Conservation (phyloP, 2,329 filamentous ascomycete genomes). For the Botrytis cinerea region DNA sequence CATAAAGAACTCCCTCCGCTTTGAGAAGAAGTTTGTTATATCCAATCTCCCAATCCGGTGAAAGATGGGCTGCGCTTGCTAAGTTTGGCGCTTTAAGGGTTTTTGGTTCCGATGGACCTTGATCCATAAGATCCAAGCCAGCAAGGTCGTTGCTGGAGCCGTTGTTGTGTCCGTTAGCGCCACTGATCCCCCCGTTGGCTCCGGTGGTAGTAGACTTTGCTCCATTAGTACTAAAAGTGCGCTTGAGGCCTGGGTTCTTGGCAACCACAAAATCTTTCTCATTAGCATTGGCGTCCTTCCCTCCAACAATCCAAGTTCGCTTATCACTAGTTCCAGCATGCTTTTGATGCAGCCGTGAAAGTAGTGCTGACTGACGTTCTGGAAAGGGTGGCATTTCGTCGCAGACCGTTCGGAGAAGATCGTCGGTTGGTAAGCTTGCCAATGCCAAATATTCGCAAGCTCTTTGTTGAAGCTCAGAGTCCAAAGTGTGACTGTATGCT, state of each 20-base stretch:
- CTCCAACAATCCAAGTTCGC: constrained; percentile 96
- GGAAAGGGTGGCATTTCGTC: constrained; percentile 99
- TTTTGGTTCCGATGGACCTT: constrained; percentile 58
- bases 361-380: constrained; percentile 84
- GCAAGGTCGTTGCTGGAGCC: constrained; percentile 62
- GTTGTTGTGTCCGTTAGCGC: constrained; percentile 53
- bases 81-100: constrained; percentile 73
- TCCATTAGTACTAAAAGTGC: constrained; percentile 71
- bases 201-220: constrained; percentile 46
- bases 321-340: constrained; percentile 91
- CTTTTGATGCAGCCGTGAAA: constrained; percentile 93
- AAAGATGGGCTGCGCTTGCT: constrained; percentile 87
- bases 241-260: constrained; percentile 79
- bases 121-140: constrained; percentile 75
- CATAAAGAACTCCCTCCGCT: constrained; percentile 86
- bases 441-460: constrained; percentile 93
- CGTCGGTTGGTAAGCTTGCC: constrained; percentile 82
- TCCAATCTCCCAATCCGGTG: constrained; percentile 90
- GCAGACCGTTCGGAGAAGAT: constrained; percentile 88
- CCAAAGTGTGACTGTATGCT: constrained; percentile 89
- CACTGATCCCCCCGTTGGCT: constrained; percentile 50
- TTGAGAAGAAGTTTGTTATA: constrained; percentile 80
- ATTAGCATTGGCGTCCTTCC: constrained; percentile 88
- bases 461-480: constrained; percentile 93
- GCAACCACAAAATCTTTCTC: constrained; percentile 76